These are phyloP conservation scores for Colletotrichum magnum DNA, from an alignment of 2,329 filamentous ascomycete genomes.

Conservation along the genomic window DNA sequence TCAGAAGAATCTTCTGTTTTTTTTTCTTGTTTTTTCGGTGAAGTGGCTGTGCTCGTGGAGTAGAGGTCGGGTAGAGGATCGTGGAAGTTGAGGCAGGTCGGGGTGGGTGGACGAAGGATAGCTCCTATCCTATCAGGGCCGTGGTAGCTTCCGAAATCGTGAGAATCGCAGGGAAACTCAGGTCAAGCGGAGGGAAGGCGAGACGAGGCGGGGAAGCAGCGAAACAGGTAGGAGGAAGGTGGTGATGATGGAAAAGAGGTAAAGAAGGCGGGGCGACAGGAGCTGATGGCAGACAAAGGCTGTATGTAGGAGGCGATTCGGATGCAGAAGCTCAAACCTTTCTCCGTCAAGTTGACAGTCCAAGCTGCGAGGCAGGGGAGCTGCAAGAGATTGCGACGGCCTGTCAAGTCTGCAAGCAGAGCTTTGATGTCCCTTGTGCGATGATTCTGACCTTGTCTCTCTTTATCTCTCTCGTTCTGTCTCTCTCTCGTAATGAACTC, in stretches of 20 bases:
- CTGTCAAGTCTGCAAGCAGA: conserved; percentile 40
- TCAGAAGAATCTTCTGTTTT: conserved; percentile 46
- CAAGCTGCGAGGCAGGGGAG: conserved; percentile 41
- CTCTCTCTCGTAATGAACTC: conserved; percentile 6
- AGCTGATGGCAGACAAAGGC: conserved; percentile 41
- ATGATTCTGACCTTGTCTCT: neutral
- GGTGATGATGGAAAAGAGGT: conserved; percentile 32
- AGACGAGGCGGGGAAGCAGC: conserved; percentile 36
- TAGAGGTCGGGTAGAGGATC: conserved; percentile 41
- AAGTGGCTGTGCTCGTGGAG: conserved; percentile 42
- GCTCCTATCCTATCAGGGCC: conserved; percentile 39
- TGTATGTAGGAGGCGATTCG: conserved; percentile 48
- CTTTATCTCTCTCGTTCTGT: conserved; percentile 15
- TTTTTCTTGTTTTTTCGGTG: conserved; percentile 40
- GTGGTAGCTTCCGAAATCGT: conserved; percentile 40
- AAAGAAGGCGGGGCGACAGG: conserved; percentile 32
- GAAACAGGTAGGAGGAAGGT: conserved; percentile 29
- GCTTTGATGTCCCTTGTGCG: conserved; percentile 35
- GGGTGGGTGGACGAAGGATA: conserved; percentile 37
- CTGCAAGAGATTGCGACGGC: conserved; percentile 37
- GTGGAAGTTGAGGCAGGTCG: conserved; percentile 38
- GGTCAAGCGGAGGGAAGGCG: conserved; percentile 40
- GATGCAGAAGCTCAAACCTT: conserved; percentile 56
- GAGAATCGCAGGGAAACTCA: conserved; percentile 39
- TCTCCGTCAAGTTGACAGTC: conserved; percentile 49